Evolutionary conservation across 257 asterid species (phyloP), one percentile per base, ranked within the genome.

Genomic region (Hygrophila difformis): DNA sequence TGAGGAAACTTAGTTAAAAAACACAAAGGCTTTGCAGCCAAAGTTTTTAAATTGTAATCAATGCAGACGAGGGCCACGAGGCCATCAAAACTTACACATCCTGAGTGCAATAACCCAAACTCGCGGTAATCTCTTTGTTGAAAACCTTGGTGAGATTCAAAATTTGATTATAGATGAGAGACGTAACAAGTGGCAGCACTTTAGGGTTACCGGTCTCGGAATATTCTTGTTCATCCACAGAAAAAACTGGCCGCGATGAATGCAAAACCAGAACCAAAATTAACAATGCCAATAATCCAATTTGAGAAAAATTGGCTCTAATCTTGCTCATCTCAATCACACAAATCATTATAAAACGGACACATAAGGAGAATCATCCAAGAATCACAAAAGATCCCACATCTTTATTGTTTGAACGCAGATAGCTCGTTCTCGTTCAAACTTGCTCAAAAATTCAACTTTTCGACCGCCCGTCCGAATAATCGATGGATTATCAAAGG

Each of bases 111-210:
- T 63, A 91, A 57, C 84, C 87, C 69, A 91, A 64, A 26, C 72
- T 68, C 38, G 26, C 55, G 35, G 79, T 59, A 47, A 91, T 76
- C 33, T 91, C 95, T 39, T 57, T 50, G 58, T 76, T 61, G 65
- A 77, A 91, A 54, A 74, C 59, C 62, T 69, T 73, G 8, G 96
- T 76, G 63, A 91, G 94, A 64, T 78, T 81, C 56, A 76, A 57
- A 62, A 91, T 74, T 45, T 91, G 95, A 63, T 63, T 68, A 53
- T 86, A 80, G 56, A 86, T 78, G 56, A 85, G 72, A 51, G 94
- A 61, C 28, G 95, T 70, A 54, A 78, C 83, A 37, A 80, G 49
- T 1, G 87, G 76, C 20, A 64, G 60, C 47, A 54, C 88, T 19
- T 70, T 58, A 53, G 84, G 81, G 40, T 73, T 69, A 12, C 65